Evolutionary conservation across 495 filamentous ascomycete species (phyloP), one percentile per base, ranked within the genome.

Genomic region (Hyaloscypha bicolor): DNA sequence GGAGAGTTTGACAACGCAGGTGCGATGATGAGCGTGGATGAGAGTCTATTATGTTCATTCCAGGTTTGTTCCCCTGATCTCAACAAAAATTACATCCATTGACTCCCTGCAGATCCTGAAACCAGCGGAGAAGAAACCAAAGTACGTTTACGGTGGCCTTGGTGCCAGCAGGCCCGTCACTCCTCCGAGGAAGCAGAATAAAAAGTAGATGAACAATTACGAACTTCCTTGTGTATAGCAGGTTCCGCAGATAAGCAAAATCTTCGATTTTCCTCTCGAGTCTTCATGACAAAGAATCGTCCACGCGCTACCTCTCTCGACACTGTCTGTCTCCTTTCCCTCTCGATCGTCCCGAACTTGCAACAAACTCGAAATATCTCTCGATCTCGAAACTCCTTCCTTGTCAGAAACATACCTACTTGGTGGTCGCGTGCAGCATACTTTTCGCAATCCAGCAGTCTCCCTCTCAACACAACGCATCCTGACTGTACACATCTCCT

Each of bases 11-110:
- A 99, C 84, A 99, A 99, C 79, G 95, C 95, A 48, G 95, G 95
- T 75, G 95, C 95, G 52, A 98, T 99, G 96, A 98, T 99, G 95
- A 98, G 95, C 76, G 95, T 99, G n/a, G 96, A 98, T 77, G 95
- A 98, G 82, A 97, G 93, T 77, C 81, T 99, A 77, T 85, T 99
- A 75, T 99, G 95, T 86, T 97, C 93, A 66, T 99, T 99, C 89
- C 95, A 99, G 91, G 94, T 97, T 83, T 64, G 88, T 83, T 57
- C 16, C 19, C 29, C 16, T 42, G 11, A 12, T 22, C 21, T 37
- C 32, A 60, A 19, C 45, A 21, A 11, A 64, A 22, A 22, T 22
- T 2, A 63, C 48, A 71, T 66, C 39, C 60, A 53, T 69, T 72
- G 76, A 66, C 74, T 35, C 32, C 65, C 52, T 65, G 30, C 72